Percentiles rank a stretch among this genome's conserved stretches.
Evolutionary conservation across 371 early-diverging fungal genomes (phyloP).

Genomic region (Saksenaea vasiformis): DNA sequence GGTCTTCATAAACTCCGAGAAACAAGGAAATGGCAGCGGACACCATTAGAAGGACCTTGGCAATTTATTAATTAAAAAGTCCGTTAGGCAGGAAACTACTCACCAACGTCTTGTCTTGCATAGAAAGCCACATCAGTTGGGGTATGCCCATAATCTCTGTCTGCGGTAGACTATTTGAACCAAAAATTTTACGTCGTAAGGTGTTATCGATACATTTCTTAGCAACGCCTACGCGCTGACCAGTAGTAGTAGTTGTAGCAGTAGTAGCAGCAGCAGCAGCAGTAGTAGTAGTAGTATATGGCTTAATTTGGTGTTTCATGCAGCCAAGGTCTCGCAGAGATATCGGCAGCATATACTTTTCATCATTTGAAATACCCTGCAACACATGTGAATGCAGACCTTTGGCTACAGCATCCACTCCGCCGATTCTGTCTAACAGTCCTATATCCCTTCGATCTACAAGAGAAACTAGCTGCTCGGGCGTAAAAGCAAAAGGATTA

Average conservation of each 20-base stretch:
- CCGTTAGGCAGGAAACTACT: conserved; percentile 11
- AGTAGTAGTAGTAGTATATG: too few species aligned
- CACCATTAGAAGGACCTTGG: conserved; percentile 68
- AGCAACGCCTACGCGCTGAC: conserved; percentile 1
- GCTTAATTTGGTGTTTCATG: neutral
- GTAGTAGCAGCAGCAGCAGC: too few species aligned
- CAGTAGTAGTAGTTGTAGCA: too few species aligned
- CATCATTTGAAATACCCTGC: conserved; percentile 29
- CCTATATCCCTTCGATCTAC: conserved; percentile 53
- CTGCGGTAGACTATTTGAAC: conserved; percentile 67
- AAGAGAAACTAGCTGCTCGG: conserved; percentile 45
- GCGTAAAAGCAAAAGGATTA: conserved; percentile 54
- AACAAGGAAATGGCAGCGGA: conserved; percentile 86
- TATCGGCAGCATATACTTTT: neutral
- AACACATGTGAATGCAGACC: conserved; percentile 55
- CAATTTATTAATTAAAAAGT: conserved; percentile 6
- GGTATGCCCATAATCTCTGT: conserved; percentile 62
- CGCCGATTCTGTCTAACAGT: conserved; percentile 45
- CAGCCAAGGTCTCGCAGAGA: conserved; percentile 4
- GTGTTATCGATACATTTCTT: conserved; percentile 11
- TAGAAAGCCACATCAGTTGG: conserved; percentile 71
- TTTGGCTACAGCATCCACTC: conserved; percentile 47
- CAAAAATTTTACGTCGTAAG: conserved; percentile 54
- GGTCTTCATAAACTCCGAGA: conserved; percentile 86
- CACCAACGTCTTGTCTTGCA: conserved; percentile 84